Percentiles rank a stretch among this genome's conserved stretches.
Evolutionary conservation across 495 filamentous ascomycete species (phyloP).

Genomic region (Achaetomiella virescens): DNA sequence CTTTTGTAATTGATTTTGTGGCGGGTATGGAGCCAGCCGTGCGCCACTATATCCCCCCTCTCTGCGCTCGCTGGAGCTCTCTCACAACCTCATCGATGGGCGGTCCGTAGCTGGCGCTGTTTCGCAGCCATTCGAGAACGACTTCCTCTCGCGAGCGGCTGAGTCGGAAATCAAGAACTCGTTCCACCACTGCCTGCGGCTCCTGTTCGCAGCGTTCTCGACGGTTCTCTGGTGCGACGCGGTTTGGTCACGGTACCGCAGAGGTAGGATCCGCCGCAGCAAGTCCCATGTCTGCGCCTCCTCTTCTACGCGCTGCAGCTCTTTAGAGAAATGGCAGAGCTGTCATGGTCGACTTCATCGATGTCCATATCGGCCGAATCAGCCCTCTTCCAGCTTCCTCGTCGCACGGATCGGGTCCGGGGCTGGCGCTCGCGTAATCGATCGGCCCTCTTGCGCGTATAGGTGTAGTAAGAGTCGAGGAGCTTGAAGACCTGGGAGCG

Average conservation of each 20-base stretch:
- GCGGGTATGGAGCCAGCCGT: conserved; percentile 89
- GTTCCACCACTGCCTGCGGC: conserved; percentile 35
- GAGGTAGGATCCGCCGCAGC: conserved; percentile 52
- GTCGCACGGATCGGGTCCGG: conserved; percentile 49
- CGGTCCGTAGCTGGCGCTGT: conserved; percentile 55
- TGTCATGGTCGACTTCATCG: conserved; percentile 41
- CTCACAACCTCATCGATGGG: conserved; percentile 71
- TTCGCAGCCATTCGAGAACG: conserved; percentile 78
- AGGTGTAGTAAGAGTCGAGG: conserved; percentile 39
- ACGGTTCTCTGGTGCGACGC: conserved; percentile 22
- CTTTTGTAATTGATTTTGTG: conserved; percentile 86
- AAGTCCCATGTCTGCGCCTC: conserved; percentile 88
- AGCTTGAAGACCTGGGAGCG: conserved; percentile 40
- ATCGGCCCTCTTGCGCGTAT: conserved; percentile 34
- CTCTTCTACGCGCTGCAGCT: conserved; percentile 40
- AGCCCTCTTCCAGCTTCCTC: conserved; percentile 52
- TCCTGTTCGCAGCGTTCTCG: conserved; percentile 27
- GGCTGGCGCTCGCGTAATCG: conserved; percentile 31
- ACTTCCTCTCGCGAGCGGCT: conserved; percentile 58
- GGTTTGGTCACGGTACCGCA: conserved; percentile 41
- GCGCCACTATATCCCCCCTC: conserved; percentile 61
- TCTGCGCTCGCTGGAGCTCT: conserved; percentile 63
- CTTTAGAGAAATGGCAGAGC: conserved; percentile 29
- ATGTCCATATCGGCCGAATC: conserved; percentile 58
- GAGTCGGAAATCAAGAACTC: conserved; percentile 44